These are phyloP conservation scores for Mimosa bimucronata DNA, from an alignment of 306 rosid species.

Conservation along the genomic window DNA sequence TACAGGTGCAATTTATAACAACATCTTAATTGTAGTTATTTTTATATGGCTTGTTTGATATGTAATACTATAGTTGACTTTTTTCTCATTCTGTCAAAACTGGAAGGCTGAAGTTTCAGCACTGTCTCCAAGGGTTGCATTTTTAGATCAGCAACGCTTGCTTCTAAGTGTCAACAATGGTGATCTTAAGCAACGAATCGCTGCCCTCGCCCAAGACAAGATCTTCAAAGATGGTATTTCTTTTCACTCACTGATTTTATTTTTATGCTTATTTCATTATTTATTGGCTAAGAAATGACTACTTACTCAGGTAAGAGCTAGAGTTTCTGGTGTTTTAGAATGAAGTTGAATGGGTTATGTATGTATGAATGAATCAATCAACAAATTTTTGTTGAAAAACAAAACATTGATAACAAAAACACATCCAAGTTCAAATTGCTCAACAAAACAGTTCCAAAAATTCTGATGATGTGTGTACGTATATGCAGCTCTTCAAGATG, in stretches of 20 bases:
- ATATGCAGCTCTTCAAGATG: slow-evolving; percentile 84
- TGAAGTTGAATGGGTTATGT: background rate
- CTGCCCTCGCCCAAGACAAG: slow-evolving; percentile 90
- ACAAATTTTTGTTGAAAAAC: background rate
- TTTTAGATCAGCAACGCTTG: slow-evolving; percentile 88
- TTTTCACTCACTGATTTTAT: background rate
- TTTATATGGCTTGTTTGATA: background rate
- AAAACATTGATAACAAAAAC: background rate
- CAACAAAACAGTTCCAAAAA: background rate
- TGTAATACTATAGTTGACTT: background rate
- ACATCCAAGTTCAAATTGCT: background rate
- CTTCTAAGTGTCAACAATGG: slow-evolving; percentile 93
- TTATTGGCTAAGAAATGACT: slow-evolving; percentile 14
- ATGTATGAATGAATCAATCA: slow-evolving; percentile 8
- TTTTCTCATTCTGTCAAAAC: slow-evolving; percentile 8
- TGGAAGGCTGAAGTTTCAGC: slow-evolving; percentile 91
- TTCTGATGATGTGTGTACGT: background rate
- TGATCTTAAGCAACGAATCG: slow-evolving; percentile 97
- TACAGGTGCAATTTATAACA: slow-evolving; percentile 57
- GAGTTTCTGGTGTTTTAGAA: background rate
- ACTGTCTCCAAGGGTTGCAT: slow-evolving; percentile 89
- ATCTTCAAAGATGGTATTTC: slow-evolving; percentile 89
- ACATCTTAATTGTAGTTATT: background rate
- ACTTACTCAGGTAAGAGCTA: slow-evolving; percentile 5
- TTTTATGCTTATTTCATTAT: background rate